Base-by-base conservation (phyloP, 768 basidiomycete species). In the Russula foetens region DNA sequence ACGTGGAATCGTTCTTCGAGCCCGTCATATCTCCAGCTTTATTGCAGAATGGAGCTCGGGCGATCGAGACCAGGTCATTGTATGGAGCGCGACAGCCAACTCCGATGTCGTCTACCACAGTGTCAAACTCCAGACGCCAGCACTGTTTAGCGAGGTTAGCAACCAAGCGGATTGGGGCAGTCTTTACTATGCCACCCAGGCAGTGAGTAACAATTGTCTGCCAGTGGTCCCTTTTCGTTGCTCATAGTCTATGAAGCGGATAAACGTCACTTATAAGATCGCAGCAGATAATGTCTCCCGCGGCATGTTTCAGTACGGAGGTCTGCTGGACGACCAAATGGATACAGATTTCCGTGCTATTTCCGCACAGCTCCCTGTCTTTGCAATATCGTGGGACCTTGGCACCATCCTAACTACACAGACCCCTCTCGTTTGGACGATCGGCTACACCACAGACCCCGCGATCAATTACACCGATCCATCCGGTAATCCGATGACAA, bases 381-480 rank as follows among this genome's bases (percentile, higher is more conserved):
- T n/a, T n/a, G n/a, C n/a, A n/a, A n/a, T n/a, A n/a, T n/a, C n/a
- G n/a, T n/a, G n/a, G n/a, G n/a, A n/a, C n/a, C n/a, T n/a, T n/a
- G n/a, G n/a, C n/a, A 58, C 6, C 12, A 68, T 71, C 24, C 43
- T 45, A 15, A 44, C 49, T 23, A 69, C 68, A 0, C 45, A 58
- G 12, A 43, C 35, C 1, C 67, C 72, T 0, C 57, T 69, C 7
- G 66, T 70, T 1, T 72, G 70, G n/a, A n/a, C n/a, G n/a, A n/a
- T n/a, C n/a, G n/a, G n/a, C n/a, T n/a, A n/a, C n/a, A n/a, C n/a
- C n/a, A n/a, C n/a, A n/a, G n/a, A n/a, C n/a, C n/a, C n/a, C n/a
- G n/a, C n/a, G n/a, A n/a, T n/a, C n/a, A n/a, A n/a, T n/a, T n/a
- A n/a, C n/a, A n/a, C n/a, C n/a, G n/a, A n/a, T n/a, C n/a, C n/a